Base-by-base conservation (phyloP, 179 eudicot genomes). In the Actinidia polygama region DNA sequence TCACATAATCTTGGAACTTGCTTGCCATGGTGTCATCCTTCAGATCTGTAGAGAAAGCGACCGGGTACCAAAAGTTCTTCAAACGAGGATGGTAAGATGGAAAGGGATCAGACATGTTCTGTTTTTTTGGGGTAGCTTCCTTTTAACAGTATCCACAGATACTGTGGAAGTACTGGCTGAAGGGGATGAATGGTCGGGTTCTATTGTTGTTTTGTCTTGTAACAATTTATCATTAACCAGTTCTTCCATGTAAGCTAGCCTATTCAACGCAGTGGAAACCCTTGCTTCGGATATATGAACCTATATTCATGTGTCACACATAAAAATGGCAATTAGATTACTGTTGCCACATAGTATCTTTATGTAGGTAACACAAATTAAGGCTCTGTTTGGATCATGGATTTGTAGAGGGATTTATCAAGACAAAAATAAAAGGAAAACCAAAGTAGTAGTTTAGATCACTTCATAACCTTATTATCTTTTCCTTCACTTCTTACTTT, bases 201-300 rank as follows among this genome's bases (percentile, higher is more conserved):
- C 90, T 46, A 87, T 85, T 53, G 91, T 83, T 68, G 79, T 87
- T 79, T 90, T 89, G 78, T 93, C 95, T 90, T 94, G 98, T 80
- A 96, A 77, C 80, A 94, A 85, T 84, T 91, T 93, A 87, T 96
- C 99, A 85, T 90, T 91, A 75, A 94, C 97, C 87, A 94, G 85
- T 72, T 86, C 89, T 86, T 96, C 99, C 97, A 96, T 91, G 90
- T 92, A 89, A 84, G 99, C 99, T 81, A 96, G 92, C 91, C 92
- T 93, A 88, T 92, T 96, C 81, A 96, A 82, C 77, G 98, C 97
- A 64, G 97, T 87, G 49, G 90, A 85, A 80, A 96, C 98, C 82
- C 99, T 88, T 77, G 95, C 95, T 93, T 96, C 98, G 67, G 99
- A 96, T 83, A 95, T 92, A 87, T 95, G 98, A 81, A 96, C 96